A percentile compares a stretch with the other conserved stretches of the same genome.
Evolutionary conservation across 371 early-diverging fungal genomes (phyloP).

Genomic region (Saksenaea oblongispora): DNA sequence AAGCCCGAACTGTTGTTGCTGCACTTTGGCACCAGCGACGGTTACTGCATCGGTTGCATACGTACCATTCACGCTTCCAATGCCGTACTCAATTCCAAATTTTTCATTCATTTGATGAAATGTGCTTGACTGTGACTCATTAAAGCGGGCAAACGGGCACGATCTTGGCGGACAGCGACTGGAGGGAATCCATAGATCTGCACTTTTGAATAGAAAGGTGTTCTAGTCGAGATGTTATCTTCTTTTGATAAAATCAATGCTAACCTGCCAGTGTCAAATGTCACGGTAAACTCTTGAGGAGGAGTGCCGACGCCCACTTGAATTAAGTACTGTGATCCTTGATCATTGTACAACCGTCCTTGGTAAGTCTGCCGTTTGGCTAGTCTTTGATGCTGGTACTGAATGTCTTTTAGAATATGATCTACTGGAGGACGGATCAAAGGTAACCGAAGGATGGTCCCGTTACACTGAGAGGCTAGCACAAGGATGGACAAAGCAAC

Average conservation of each 20-base stretch:
- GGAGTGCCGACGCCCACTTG: slow-evolving; percentile 23
- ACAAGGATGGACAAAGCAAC: neutral
- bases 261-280: slow-evolving; percentile 31
- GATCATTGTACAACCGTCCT: slow-evolving; percentile 17
- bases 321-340: slow-evolving; percentile 27
- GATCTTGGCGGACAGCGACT: slow-evolving; percentile 15
- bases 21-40: slow-evolving; percentile 35
- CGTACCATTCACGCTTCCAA: slow-evolving; percentile 32
- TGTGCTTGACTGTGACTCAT: slow-evolving; percentile 21
- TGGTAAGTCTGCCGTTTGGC: slow-evolving; percentile 9
- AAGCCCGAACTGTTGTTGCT: slow-evolving; percentile 47
- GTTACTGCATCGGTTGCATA: slow-evolving; percentile 29
- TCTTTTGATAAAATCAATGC: neutral
- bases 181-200: slow-evolving; percentile 35
- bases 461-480: neutral
- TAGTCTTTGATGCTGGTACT: slow-evolving; percentile 3
- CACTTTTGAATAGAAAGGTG: slow-evolving; percentile 13
- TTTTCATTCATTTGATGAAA: slow-evolving; percentile 12
- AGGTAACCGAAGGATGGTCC: neutral
- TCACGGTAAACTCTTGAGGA: slow-evolving; percentile 20
- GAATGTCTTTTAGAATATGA: neutral
- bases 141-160: slow-evolving; percentile 31
- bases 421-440: slow-evolving; percentile 2
- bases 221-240: neutral
- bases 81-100: slow-evolving; percentile 31